A percentile compares a stretch with the other conserved stretches of the same genome.
These are phyloP conservation scores for Paramecium bursaria DNA, from an alignment of 73 alveolate species.

Conservation along the genomic window DNA sequence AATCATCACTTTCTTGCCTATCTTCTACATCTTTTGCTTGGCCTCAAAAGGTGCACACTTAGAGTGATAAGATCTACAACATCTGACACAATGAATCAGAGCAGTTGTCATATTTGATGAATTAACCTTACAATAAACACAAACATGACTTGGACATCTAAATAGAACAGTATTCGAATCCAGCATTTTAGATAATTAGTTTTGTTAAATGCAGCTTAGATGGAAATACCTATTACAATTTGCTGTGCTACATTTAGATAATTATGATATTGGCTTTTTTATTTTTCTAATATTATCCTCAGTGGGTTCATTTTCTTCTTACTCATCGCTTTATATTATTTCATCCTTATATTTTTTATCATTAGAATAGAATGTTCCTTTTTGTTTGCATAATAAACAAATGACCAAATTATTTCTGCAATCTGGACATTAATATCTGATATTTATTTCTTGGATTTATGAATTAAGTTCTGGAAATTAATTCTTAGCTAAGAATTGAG, in stretches of 20 bases:
- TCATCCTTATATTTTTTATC: constrained; percentile 55
- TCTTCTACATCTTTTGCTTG: constrained; percentile 5
- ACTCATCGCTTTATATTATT: not conserved
- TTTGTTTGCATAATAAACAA: constrained; percentile 79
- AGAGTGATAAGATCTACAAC: constrained; percentile 64
- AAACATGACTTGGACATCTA: constrained; percentile 66
- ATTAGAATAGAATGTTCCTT: constrained; percentile 66
- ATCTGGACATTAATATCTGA: constrained; percentile 80
- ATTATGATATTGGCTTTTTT: constrained; percentile 19
- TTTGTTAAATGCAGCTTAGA: constrained; percentile 47
- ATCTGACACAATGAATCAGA: constrained; percentile 62
- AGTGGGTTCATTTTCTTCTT: constrained; percentile 55
- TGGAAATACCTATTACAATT: constrained; percentile 65
- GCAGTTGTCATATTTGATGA: constrained; percentile 61
- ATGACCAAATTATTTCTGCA: constrained; percentile 73
- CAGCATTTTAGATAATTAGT: constrained; percentile 40
- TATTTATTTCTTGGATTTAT: constrained; percentile 40
- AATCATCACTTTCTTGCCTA: constrained; percentile 62
- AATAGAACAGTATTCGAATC: constrained; percentile 56
- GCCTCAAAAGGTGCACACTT: constrained; percentile 46
- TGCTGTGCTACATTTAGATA: constrained; percentile 68
- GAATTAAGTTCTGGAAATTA: constrained; percentile 67
- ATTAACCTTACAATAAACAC: constrained; percentile 48
- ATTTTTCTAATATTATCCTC: constrained; percentile 25
- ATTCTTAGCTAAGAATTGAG: constrained; percentile 45